Evolutionary conservation across 345 rosid species (phyloP).

Genomic region (Anastatica hierochuntica): DNA sequence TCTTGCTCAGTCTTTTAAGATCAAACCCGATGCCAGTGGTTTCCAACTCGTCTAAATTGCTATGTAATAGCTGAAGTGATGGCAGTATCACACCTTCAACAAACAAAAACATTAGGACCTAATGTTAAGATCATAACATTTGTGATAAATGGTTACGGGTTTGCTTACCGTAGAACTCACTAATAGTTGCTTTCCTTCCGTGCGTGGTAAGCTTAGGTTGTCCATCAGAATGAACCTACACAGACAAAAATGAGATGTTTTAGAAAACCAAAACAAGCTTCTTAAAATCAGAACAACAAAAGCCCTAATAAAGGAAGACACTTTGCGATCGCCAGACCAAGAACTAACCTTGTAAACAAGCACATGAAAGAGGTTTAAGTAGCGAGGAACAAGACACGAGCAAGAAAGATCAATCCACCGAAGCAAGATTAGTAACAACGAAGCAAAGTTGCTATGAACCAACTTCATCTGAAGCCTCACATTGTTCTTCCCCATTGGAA

Average conservation of each 20-base stretch:
- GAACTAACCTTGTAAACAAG: conserved; percentile 67
- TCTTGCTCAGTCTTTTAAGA: conserved; percentile 33
- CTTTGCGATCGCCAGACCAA: neutral
- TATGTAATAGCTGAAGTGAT: conserved; percentile 65
- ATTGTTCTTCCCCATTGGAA: conserved; percentile 77
- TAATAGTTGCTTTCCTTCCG: conserved; percentile 87
- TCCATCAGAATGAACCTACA: conserved; percentile 51
- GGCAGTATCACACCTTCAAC: conserved; percentile 79
- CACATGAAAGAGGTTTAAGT: conserved; percentile 72
- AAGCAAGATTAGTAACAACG: conserved; percentile 57
- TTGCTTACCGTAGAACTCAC: conserved; percentile 75
- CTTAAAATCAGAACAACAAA: neutral
- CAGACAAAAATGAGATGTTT: conserved; percentile 4
- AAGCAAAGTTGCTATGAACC: conserved; percentile 74
- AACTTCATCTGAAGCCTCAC: conserved; percentile 77
- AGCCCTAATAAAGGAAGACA: conserved; percentile 2
- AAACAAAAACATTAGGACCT: neutral
- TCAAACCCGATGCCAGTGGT: conserved; percentile 25
- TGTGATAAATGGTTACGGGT: neutral
- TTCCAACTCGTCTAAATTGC: conserved; percentile 47
- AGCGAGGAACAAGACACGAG: conserved; percentile 62
- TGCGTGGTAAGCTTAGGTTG: conserved; percentile 41
- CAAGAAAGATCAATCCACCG: conserved; percentile 89
- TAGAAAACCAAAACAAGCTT: neutral
- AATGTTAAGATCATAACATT: neutral